Percentiles rank a stretch among this genome's conserved stretches.
Conservation (phyloP, 2,329 filamentous ascomycete genomes). For the Monilinia polystroma region DNA sequence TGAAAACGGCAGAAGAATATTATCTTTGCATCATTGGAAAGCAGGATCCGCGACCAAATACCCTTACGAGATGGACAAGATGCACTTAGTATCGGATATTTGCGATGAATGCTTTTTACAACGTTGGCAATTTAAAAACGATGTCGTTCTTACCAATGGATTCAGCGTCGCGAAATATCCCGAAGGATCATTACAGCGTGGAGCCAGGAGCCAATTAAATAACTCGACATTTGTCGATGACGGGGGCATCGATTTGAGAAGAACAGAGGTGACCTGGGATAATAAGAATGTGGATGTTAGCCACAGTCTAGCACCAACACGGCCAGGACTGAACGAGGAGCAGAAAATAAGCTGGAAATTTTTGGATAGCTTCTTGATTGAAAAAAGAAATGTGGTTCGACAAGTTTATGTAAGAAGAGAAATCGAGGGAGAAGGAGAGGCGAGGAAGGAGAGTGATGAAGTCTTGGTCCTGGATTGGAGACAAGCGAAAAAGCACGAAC, state of each 20-base stretch:
- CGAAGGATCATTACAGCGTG: conserved; percentile 8
- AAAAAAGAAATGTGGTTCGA: conserved; percentile 32
- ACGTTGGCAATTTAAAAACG: conserved; percentile 47
- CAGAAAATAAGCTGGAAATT: conserved; percentile 58
- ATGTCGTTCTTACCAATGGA: conserved; percentile 47
- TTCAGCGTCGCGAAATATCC: conserved; percentile 46
- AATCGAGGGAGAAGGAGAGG: conserved; percentile 25
- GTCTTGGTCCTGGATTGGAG: conserved; percentile 37
- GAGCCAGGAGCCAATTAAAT: background rate
- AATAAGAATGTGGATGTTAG: conserved; percentile 47
- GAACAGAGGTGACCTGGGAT: conserved; percentile 45
- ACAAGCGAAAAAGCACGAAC: background rate
- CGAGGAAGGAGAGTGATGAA: conserved; percentile 28
- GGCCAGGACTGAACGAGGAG: conserved; percentile 51
- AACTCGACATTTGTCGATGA: background rate
- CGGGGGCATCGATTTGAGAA: conserved; percentile 36
- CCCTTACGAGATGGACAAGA: conserved; percentile 39
- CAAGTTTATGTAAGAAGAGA: conserved; percentile 35
- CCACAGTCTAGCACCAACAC: conserved; percentile 52
- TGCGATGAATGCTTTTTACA: conserved; percentile 47
- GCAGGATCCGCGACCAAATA: conserved; percentile 34
- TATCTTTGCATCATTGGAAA: conserved; percentile 40
- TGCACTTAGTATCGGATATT: conserved; percentile 37
- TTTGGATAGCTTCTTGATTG: conserved; percentile 46
- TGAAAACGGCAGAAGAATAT: conserved; percentile 36